These are phyloP conservation scores for Asterophora parasitica DNA, from an alignment of 768 basidiomycete species.

Conservation along the genomic window DNA sequence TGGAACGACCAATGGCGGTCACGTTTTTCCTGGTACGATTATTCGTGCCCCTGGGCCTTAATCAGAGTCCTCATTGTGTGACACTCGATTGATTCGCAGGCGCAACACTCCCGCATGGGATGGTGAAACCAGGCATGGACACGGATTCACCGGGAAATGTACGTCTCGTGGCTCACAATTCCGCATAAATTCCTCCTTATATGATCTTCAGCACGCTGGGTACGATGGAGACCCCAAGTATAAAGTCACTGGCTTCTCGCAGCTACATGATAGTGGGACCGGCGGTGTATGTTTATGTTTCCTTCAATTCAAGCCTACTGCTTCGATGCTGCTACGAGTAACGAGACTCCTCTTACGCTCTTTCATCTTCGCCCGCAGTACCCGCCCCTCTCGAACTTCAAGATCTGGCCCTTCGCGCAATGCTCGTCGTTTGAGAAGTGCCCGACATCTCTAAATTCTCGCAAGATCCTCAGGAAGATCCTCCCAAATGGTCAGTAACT, in stretches of 20 bases:
- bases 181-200: background rate
- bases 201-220: slow-evolving; percentile 36
- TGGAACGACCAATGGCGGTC: slow-evolving; percentile 60
- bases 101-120: slow-evolving; percentile 63
- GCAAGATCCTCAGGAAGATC: slow-evolving; percentile 47
- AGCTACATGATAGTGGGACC: slow-evolving; percentile 59
- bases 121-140: slow-evolving; percentile 66
- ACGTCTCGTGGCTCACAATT: slow-evolving; percentile 12
- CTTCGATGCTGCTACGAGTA: too few relatives aligned
- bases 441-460: slow-evolving; percentile 37
- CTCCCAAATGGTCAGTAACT: slow-evolving; percentile 39
- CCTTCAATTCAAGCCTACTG: too few relatives aligned
- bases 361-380: too few relatives aligned
- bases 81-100: too few relatives aligned
- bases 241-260: slow-evolving; percentile 55
- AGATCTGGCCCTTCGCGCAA: slow-evolving; percentile 48
- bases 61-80: too few relatives aligned
- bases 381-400: slow-evolving; percentile 57
- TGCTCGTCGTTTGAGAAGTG: slow-evolving; percentile 53
- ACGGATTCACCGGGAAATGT: slow-evolving; percentile 62
- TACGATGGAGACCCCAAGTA: slow-evolving; percentile 39
- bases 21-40: slow-evolving; percentile 56
- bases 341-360: too few relatives aligned
- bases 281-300: slow-evolving; percentile 55
- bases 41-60: too few relatives aligned